Evolutionary conservation across 805 yeast species (phyloP).

Genomic region (Yarrowia alimentaria): DNA sequence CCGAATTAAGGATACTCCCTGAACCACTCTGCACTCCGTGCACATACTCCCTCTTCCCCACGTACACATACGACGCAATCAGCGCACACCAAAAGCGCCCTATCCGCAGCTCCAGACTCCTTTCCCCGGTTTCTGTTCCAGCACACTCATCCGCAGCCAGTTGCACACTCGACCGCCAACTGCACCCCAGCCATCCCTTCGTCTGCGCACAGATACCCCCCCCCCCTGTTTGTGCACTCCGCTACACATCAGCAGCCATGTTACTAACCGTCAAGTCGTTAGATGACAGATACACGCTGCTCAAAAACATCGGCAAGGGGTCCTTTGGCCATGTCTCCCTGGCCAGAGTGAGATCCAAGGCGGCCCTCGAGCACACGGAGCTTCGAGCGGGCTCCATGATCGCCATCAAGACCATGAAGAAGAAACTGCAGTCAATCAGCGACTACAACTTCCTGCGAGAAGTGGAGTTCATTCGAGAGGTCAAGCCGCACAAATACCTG

Average conservation of each 20-base stretch:
- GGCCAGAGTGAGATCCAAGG: constrained; percentile 27
- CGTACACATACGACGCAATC: too few relatives aligned
- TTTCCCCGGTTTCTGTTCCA: too few relatives aligned
- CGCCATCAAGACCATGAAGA: constrained; percentile 80
- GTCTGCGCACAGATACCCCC: too few relatives aligned
- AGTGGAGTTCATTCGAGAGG: constrained; percentile 43
- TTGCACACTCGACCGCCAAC: too few relatives aligned
- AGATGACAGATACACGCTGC: constrained; percentile 28
- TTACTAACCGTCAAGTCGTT: constrained; percentile 13
- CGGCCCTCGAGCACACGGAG: neutral
- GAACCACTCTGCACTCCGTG: too few relatives aligned
- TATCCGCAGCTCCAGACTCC: too few relatives aligned
- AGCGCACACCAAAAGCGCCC: too few relatives aligned
- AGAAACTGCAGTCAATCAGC: constrained; percentile 51
- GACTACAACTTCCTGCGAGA: constrained; percentile 50
- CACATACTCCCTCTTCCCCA: too few relatives aligned
- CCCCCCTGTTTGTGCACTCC: too few relatives aligned
- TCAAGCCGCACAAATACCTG: constrained; percentile 69
- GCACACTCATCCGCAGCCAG: too few relatives aligned
- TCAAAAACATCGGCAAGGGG: constrained; percentile 37
- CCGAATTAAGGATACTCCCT: too few relatives aligned
- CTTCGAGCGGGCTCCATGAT: constrained; percentile 41
- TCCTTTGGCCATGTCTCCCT: constrained; percentile 33
- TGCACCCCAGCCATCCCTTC: too few relatives aligned
- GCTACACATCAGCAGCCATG: constrained; percentile 11